A percentile compares a stretch with the other conserved stretches of the same genome.
These are phyloP conservation scores for Ophiocytium majus DNA, from an alignment of 352 stramenopile genomes.

Conservation along the genomic window DNA sequence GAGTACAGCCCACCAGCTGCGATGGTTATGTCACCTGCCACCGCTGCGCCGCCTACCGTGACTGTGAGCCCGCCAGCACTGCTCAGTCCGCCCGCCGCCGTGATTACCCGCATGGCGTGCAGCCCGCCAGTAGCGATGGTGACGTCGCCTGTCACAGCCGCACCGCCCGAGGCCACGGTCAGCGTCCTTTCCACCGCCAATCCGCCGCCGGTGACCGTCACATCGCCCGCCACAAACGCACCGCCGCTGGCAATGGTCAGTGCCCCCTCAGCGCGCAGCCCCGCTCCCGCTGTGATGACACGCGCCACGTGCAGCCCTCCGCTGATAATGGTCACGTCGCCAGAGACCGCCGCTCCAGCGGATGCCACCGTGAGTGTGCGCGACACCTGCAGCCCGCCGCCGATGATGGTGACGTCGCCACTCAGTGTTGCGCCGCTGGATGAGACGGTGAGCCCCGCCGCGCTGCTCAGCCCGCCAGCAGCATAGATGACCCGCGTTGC, in stretches of 20 bases:
- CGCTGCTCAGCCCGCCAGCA: neutral
- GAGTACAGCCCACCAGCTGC: neutral
- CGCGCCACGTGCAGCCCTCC: neutral
- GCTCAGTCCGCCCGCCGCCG: neutral
- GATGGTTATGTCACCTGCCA: conserved; percentile 5
- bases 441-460: no score
- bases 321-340: neutral
- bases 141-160: neutral
- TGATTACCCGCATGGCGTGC: neutral
- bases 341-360: neutral
- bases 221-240: neutral
- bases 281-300: neutral
- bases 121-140: conserved; percentile 4
- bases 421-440: no score
- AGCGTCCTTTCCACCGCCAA: neutral
- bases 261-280: neutral
- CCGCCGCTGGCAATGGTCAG: neutral
- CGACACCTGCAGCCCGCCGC: neutral
- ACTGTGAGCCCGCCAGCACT: conserved; percentile 4
- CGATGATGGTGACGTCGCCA: neutral
- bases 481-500: neutral
- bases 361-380: conserved; percentile 1
- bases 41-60: neutral
- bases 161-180: neutral
- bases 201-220: neutral